Percentiles rank a stretch among this genome's conserved stretches.
These are phyloP conservation scores for Sporisorium exsertum DNA, from an alignment of 1,284 basidiomycete species.

Conservation along the genomic window DNA sequence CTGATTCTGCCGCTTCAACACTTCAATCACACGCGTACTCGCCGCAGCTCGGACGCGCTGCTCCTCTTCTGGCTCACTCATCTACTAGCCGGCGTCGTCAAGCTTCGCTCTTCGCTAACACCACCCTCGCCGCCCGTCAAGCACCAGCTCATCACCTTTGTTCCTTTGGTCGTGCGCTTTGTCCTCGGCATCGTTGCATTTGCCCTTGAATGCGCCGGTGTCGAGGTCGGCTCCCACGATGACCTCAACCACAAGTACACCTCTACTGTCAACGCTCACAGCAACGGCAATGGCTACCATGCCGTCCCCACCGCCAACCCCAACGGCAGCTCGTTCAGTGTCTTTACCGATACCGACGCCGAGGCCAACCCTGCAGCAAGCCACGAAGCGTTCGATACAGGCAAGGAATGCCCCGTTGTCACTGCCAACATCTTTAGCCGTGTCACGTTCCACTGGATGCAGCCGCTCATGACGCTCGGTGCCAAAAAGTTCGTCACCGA, in stretches of 20 bases:
- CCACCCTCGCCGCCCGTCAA: conserved; percentile 44
- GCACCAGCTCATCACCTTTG: conserved; percentile 47
- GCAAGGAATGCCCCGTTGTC: conserved; percentile 73
- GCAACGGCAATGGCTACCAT: conserved; percentile 37
- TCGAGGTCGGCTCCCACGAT: conserved; percentile 50
- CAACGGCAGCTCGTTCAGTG: conserved; percentile 50
- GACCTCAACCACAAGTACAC: conserved; percentile 13
- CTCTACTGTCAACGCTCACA: not conserved
- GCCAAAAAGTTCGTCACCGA: conserved; percentile 83
- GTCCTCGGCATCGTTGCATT: conserved; percentile 53
- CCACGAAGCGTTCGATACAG: conserved; percentile 76
- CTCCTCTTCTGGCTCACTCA: conserved; percentile 88
- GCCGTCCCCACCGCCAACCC: conserved; percentile 17
- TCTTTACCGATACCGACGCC: conserved; percentile 42
- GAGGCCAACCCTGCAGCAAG: conserved; percentile 68
- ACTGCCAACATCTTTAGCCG: conserved; percentile 73
- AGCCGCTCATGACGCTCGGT: conserved; percentile 76
- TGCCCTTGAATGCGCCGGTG: conserved; percentile 57
- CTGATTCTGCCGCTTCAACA: conserved; percentile 65
- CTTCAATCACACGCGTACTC: conserved; percentile 81
- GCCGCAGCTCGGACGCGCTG: conserved; percentile 80
- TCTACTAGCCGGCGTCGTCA: conserved; percentile 73
- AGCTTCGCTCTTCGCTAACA: conserved; percentile 71
- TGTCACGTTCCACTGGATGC: conserved; percentile 80
- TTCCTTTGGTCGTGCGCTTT: conserved; percentile 54